A percentile compares a stretch with the other conserved stretches of the same genome.
phyloP scores from a whole-genome alignment of 306 rosid species.

The Delonix regia region DNA sequence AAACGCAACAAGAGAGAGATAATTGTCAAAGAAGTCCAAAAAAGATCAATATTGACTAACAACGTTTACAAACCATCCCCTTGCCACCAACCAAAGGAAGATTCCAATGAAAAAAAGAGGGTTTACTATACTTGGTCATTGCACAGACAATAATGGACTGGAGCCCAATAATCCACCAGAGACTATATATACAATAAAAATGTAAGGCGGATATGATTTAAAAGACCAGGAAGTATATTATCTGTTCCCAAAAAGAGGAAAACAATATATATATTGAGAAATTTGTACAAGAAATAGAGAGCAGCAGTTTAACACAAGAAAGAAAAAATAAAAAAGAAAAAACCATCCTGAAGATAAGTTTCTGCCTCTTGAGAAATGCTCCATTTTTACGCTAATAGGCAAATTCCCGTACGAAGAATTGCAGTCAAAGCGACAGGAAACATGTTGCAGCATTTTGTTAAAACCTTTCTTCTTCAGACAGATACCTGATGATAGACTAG shows the following conservation, averaged over 20 bases:
- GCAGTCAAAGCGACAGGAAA: neutral
- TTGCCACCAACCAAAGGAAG: neutral
- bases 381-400: neutral
- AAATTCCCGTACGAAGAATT: conserved; percentile 31
- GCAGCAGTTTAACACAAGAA: conserved; percentile 3
- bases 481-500: neutral
- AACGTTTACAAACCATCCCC: neutral
- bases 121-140: conserved; percentile 8
- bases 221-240: neutral
- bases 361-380: conserved; percentile 22
- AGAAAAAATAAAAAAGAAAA: neutral
- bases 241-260: neutral
- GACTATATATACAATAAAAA: conserved; percentile 26
- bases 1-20: neutral
- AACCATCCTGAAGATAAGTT: neutral
- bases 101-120: neutral
- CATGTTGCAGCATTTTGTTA: neutral
- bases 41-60: neutral
- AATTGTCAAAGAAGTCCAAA: conserved; percentile 26
- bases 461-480: conserved; percentile 17
- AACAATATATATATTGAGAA: conserved; percentile 18
- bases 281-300: conserved; percentile 36
- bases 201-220: conserved; percentile 23
- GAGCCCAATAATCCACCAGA: conserved; percentile 3
- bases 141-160: conserved; percentile 4